Base-by-base conservation (phyloP, 495 filamentous ascomycete species). In the Neurospora intermedia region DNA sequence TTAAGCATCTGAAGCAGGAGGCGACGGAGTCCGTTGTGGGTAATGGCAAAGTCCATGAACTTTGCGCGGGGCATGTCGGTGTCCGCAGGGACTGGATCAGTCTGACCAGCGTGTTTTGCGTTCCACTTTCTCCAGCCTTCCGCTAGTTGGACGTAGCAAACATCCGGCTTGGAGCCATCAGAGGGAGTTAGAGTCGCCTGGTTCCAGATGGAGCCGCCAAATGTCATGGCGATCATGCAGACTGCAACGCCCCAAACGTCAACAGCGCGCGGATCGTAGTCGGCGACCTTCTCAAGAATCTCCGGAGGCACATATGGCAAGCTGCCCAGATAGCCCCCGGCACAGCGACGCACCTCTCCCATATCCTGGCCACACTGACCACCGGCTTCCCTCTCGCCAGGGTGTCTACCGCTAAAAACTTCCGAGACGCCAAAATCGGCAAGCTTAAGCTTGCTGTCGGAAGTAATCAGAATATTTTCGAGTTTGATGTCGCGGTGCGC, bases 401-500 rank as follows among this genome's bases (percentile, higher is more conserved):
- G 92, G 79, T 94, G 92, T 69, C 87, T 89, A 70, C 91, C 91
- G 66, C 84, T 85, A 80, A 94, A 94, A 23, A 93, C 90, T 75
- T 93, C 90, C 1, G 90, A 90, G 42, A 91, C 89, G 48, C 92
- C 92, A 83, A 94, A 94, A 81, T 94, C 92, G 46, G 91, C 90
- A 73, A 94, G 92, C 79, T 94, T 94, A 69, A 94, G 82, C 75
- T 90, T 88, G 73, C 92, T 90, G 69, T 90, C 86, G 43, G 84
- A 86, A 2, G 86, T 89, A 70, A 95, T 82, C 70, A 95, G 84
- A 31, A 94, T 82, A 77, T 94, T 94, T 79, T 94, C 92, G 10
- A 90, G 85, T 80, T 94, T 95, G 82, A 94, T 88, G 78, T 95
- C 92, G n/a, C 92, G 89, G 76, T 94, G 91, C 31, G 91, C 91